These are phyloP conservation scores for Diphasiastrum complanatum DNA, from an alignment of 83 land plant species.

Conservation along the genomic window DNA sequence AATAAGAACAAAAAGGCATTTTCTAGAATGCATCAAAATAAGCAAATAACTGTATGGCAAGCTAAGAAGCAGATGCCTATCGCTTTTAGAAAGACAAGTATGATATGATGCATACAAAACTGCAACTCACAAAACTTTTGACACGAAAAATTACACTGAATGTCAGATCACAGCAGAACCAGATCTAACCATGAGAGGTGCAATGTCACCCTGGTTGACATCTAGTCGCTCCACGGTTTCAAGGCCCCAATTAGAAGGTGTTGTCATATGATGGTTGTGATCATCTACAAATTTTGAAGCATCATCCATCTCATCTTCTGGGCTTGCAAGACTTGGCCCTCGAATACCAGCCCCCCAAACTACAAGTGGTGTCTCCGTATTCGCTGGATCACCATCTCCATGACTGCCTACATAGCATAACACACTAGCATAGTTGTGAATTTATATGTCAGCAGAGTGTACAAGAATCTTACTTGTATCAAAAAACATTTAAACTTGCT, in stretches of 20 bases:
- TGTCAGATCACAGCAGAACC: slow-evolving; percentile 9
- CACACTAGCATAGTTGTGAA: background rate
- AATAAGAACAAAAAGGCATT: too few species aligned
- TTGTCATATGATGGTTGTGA: slow-evolving; percentile 70
- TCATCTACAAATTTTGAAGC: slow-evolving; percentile 69
- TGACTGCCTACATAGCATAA: slow-evolving; percentile 93
- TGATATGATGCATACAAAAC: background rate
- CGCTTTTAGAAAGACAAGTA: too few species aligned
- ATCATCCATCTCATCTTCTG: slow-evolving; percentile 41
- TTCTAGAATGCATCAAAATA: too few species aligned
- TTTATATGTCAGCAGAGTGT: background rate
- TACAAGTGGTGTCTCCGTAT: slow-evolving; percentile 95
- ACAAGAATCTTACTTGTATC: slow-evolving; percentile 1
- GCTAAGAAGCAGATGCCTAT: too few species aligned
- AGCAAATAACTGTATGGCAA: too few species aligned
- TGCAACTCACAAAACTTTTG: background rate
- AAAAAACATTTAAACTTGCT: too few species aligned
- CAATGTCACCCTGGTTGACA: slow-evolving; percentile 97
- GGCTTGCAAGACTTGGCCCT: slow-evolving; percentile 44
- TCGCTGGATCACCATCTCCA: slow-evolving; percentile 92
- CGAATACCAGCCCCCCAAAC: slow-evolving; percentile 95
- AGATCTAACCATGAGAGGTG: slow-evolving; percentile 83
- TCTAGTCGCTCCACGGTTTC: slow-evolving; percentile 61
- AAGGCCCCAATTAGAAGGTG: slow-evolving; percentile 82
- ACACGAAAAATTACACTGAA: background rate